phyloP scores from a whole-genome alignment of 108 stramenopile species.

The Nitzschia putrida region DNA sequence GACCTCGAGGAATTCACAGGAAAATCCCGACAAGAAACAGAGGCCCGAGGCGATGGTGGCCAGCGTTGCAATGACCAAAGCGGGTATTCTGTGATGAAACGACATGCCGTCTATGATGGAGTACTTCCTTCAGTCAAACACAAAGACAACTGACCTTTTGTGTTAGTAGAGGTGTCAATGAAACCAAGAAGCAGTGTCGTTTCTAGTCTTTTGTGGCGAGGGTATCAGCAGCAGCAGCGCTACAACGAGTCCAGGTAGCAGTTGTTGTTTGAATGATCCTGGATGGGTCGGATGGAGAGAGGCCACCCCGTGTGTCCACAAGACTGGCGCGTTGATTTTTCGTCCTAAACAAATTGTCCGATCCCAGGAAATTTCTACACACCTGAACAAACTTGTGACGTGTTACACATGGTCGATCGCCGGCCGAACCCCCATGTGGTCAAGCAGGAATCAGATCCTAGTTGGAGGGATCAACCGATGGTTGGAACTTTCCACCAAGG shows the following conservation, averaged over 20 bases:
- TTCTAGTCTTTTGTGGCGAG: not conserved
- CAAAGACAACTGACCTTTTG: not conserved
- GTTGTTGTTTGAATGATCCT: too few relatives aligned
- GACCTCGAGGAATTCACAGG: conserved; percentile 38
- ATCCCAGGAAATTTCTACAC: conserved; percentile 15
- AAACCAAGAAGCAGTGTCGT: not conserved
- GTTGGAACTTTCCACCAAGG: too few relatives aligned
- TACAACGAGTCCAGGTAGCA: too few relatives aligned
- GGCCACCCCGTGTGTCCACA: not conserved
- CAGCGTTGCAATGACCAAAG: conserved; percentile 21
- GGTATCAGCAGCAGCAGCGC: too few relatives aligned
- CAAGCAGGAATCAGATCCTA: too few relatives aligned
- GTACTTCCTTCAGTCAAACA: not conserved
- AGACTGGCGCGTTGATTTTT: conserved; percentile 10
- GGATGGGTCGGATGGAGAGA: too few relatives aligned
- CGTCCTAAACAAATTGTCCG: not conserved
- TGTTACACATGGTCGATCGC: not conserved
- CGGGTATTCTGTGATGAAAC: conserved; percentile 34
- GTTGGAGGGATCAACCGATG: too few relatives aligned
- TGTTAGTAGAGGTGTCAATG: not conserved
- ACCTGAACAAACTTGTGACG: conserved; percentile 1
- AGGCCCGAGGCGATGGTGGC: conserved; percentile 27
- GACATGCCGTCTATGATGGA: not conserved
- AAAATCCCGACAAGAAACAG: conserved; percentile 14
- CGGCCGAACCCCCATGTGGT: too few relatives aligned